Evolutionary conservation across 2,329 filamentous ascomycete genomes (phyloP).

Genomic region (Chrysosporium keratinophilum): DNA sequence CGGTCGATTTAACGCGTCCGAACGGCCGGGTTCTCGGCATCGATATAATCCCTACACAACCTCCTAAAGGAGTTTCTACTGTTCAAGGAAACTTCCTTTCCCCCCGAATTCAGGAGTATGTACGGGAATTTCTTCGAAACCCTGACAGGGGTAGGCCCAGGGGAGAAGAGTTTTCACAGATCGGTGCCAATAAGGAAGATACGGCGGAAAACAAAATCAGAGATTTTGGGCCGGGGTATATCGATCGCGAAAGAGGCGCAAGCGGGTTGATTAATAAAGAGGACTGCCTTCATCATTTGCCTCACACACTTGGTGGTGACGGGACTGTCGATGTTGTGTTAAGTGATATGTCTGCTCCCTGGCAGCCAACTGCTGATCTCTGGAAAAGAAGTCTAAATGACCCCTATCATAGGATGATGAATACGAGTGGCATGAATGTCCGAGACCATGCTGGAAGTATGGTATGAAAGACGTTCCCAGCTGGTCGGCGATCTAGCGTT

Average conservation of each 20-base stretch:
- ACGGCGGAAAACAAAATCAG: slow-evolving; percentile 16
- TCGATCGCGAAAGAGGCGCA: slow-evolving; percentile 23
- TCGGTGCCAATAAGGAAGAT: background rate
- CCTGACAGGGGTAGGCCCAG: slow-evolving; percentile 48
- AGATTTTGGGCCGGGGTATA: slow-evolving; percentile 16
- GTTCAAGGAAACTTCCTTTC: slow-evolving; percentile 92
- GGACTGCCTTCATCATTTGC: slow-evolving; percentile 21
- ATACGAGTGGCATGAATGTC: slow-evolving; percentile 80
- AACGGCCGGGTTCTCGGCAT: slow-evolving; percentile 76
- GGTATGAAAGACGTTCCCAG: slow-evolving; percentile 48
- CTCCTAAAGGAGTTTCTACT: slow-evolving; percentile 80
- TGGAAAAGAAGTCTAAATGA: slow-evolving; percentile 86
- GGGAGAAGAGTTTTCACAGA: slow-evolving; percentile 12
- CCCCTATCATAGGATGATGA: slow-evolving; percentile 98
- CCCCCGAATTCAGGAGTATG: slow-evolving; percentile 59
- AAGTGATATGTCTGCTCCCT: slow-evolving; percentile 99
- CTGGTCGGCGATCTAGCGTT: background rate
- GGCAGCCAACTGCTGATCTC: slow-evolving; percentile 68
- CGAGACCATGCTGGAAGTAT: slow-evolving; percentile 89
- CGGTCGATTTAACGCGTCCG: slow-evolving; percentile 65
- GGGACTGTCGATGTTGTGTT: slow-evolving; percentile 79
- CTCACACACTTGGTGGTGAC: slow-evolving; percentile 10
- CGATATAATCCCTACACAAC: slow-evolving; percentile 85
- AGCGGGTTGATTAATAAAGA: slow-evolving; percentile 21
- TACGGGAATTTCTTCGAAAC: slow-evolving; percentile 63